Base-by-base conservation (phyloP, 768 basidiomycete genomes). In the Amanita jacksonii region DNA sequence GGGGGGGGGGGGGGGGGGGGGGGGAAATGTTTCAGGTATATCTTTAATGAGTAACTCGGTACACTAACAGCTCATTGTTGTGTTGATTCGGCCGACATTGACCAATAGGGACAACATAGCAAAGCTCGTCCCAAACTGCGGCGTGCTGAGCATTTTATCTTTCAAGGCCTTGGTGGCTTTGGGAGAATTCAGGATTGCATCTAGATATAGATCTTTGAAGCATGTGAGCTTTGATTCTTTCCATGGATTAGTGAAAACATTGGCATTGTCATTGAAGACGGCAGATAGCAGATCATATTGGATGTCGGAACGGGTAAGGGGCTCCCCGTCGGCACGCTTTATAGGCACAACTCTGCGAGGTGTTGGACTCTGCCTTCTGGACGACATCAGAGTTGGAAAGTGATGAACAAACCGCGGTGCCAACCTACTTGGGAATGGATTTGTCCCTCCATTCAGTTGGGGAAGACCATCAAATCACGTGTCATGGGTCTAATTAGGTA, bases 51-150 rank as follows among this genome's bases (percentile, higher is more conserved):
- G 39, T 43, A 18, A 51, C 34, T 33, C 41, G 32, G 34, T 41
- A 31, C 27, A 61, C 79, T 61, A 56, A 87, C 85, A 89, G 48
- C 85, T 85, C 74, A 86, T 79, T 4, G 85, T 88, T 4, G 85
- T 84, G 56, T 85, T 85, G 51, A 88, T 75, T 44, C 85, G 66
- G 22, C 84, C 84, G n/a, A 86, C 77, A 52, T 88, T 88, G 16
- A 83, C 78, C 20, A 86, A 63, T 4, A 87, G 64, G 1, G 78
- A 73, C 30, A 87, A 70, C 73, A 82, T 84, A n/a, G 77, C 76
- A 62, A 85, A 81, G 57, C 81, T 81, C 23, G 73, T 67, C 3
- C 76, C 74, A 54, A 81, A 84, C 10, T 62, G 59, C 7, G 72
- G 62, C 10, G 68, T 71, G 27, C 79, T 76, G n/a, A 61, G 54